A percentile compares a stretch with the other conserved stretches of the same genome.
These are phyloP conservation scores for Alternaria alternata DNA, from an alignment of 2,329 filamentous ascomycete species.

Conservation along the genomic window DNA sequence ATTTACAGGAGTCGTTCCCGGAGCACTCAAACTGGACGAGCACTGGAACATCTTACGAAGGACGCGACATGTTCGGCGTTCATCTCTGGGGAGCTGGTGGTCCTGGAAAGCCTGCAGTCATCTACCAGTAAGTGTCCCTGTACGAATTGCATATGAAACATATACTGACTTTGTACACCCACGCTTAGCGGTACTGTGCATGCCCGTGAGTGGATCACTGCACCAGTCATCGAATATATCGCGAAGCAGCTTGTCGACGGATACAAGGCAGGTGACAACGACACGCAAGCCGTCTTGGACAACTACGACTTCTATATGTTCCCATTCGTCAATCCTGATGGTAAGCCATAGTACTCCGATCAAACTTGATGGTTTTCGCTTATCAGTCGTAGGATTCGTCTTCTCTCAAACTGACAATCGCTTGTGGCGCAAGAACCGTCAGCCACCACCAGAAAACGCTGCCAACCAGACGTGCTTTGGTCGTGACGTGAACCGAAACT, in stretches of 20 bases:
- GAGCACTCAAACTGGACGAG: constrained; percentile 41
- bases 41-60: constrained; percentile 42
- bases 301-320: constrained; percentile 46
- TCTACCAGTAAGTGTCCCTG: constrained; percentile 29
- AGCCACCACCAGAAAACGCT: constrained; percentile 32
- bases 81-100: constrained; percentile 45
- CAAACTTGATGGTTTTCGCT: not conserved
- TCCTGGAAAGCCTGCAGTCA: constrained; percentile 43
- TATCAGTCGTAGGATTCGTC: constrained; percentile 36
- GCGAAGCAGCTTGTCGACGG: constrained; percentile 37
- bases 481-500: constrained; percentile 48
- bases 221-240: constrained; percentile 50
- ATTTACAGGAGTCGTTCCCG: constrained; percentile 37
- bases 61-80: constrained; percentile 41
- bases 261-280: constrained; percentile 36
- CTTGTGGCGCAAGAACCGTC: constrained; percentile 47
- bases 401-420: constrained; percentile 46
- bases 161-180: not conserved
- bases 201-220: constrained; percentile 44
- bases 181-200: constrained; percentile 35
- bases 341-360: constrained; percentile 11
- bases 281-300: constrained; percentile 44
- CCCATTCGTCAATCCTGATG: constrained; percentile 45
- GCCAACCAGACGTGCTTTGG: constrained; percentile 43
- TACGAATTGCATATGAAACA: not conserved